A percentile compares a stretch with the other conserved stretches of the same genome.
Conservation (phyloP, 306 rosid species). For the Cicer yamashitae region DNA sequence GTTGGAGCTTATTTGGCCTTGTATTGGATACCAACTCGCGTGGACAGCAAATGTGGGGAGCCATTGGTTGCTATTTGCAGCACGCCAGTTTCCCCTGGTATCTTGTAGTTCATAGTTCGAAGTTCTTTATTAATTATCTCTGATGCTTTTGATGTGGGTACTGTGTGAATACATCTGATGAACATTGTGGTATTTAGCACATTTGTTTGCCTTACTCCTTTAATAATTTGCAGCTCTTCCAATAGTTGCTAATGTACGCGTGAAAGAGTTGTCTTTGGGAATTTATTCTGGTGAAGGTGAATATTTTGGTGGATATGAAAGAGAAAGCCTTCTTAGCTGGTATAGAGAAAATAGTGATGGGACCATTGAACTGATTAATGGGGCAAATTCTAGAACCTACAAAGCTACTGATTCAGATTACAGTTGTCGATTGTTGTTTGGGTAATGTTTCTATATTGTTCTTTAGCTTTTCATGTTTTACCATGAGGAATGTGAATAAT, state of each 20-base stretch:
- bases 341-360: slow-evolving; percentile 85
- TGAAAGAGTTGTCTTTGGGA: slow-evolving; percentile 71
- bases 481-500: slow-evolving; percentile 25
- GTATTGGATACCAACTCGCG: slow-evolving; percentile 88
- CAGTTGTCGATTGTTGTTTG: slow-evolving; percentile 76
- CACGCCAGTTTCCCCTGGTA: slow-evolving; percentile 84
- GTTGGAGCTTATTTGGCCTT: slow-evolving; percentile 83
- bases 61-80: slow-evolving; percentile 72
- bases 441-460: slow-evolving; percentile 59
- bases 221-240: slow-evolving; percentile 79
- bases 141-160: slow-evolving; percentile 33
- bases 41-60: slow-evolving; percentile 75
- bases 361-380: slow-evolving; percentile 64
- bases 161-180: slow-evolving; percentile 16
- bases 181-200: slow-evolving; percentile 22
- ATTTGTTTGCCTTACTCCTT: slow-evolving; percentile 41
- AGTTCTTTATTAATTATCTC: slow-evolving; percentile 1
- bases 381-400: slow-evolving; percentile 70
- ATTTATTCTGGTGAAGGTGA: slow-evolving; percentile 87
- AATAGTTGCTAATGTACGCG: slow-evolving; percentile 66
- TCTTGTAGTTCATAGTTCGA: slow-evolving; percentile 24
- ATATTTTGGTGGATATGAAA: slow-evolving; percentile 97
- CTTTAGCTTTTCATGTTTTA: slow-evolving; percentile 31
- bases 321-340: slow-evolving; percentile 90
- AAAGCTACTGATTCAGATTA: slow-evolving; percentile 82